Conservation (phyloP, 495 filamentous ascomycete species). For the Daldinia decipiens region DNA sequence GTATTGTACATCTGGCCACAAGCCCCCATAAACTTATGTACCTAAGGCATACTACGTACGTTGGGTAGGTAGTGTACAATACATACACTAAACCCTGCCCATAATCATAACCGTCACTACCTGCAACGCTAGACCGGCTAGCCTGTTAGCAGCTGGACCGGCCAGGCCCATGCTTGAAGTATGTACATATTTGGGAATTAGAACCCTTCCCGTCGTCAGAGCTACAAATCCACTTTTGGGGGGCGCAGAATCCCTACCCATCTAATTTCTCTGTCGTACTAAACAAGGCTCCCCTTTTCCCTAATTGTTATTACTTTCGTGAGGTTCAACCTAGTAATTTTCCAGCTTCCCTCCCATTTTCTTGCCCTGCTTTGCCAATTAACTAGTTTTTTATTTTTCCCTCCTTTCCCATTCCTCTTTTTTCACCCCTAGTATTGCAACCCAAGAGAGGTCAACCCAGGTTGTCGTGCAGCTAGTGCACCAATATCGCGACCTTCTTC, state of each 20-base stretch:
- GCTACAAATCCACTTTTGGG: slow-evolving; percentile 44
- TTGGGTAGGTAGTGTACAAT: too few species aligned
- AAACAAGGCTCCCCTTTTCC: slow-evolving; percentile 53
- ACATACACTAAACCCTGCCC: slow-evolving; percentile 12
- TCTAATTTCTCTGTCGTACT: slow-evolving; percentile 51
- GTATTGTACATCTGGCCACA: slow-evolving; percentile 28
- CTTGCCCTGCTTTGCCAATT: slow-evolving; percentile 41
- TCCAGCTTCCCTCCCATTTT: slow-evolving; percentile 45
- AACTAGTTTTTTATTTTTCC: slow-evolving; percentile 34
- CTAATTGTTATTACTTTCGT: slow-evolving; percentile 50
- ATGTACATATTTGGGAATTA: slow-evolving; percentile 39
- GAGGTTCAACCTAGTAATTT: slow-evolving; percentile 49
- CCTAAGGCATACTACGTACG: not conserved
- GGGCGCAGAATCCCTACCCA: slow-evolving; percentile 49
- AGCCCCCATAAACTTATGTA: slow-evolving; percentile 8
- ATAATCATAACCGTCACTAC: slow-evolving; percentile 33
- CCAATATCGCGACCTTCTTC: slow-evolving; percentile 40
- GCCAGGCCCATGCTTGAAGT: slow-evolving; percentile 39
- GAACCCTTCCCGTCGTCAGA: slow-evolving; percentile 45
- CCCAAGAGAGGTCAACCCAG: slow-evolving; percentile 38
- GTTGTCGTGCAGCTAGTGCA: slow-evolving; percentile 46
- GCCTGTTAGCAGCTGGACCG: slow-evolving; percentile 14
- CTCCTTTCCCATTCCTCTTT: slow-evolving; percentile 26
- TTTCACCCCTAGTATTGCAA: slow-evolving; percentile 27
- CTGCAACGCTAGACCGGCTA: slow-evolving; percentile 14